Evolutionary conservation across 2,329 filamentous ascomycete genomes (phyloP).

Genomic region (Fusarium stilboides): DNA sequence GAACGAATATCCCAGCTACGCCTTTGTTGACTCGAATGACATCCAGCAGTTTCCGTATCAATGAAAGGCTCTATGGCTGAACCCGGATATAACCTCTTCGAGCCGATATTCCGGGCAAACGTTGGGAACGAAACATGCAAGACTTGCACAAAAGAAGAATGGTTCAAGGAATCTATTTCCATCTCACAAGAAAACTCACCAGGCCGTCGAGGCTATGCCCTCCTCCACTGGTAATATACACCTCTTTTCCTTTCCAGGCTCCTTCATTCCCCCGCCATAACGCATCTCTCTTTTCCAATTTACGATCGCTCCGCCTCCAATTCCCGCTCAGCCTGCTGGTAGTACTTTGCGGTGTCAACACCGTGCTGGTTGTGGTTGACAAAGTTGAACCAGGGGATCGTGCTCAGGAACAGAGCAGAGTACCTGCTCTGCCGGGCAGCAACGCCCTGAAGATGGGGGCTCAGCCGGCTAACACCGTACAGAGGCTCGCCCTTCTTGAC

Average conservation of each 20-base stretch:
- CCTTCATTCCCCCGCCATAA: slow-evolving; percentile 1
- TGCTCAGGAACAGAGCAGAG: slow-evolving; percentile 84
- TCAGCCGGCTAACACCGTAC: slow-evolving; percentile 85
- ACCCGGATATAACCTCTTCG: not conserved
- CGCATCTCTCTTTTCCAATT: slow-evolving; percentile 1
- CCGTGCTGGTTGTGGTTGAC: slow-evolving; percentile 97
- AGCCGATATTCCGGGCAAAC: not conserved
- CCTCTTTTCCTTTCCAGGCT: slow-evolving; percentile 25
- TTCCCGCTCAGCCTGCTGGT: slow-evolving; percentile 93
- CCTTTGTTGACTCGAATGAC: not conserved
- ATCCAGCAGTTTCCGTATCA: not conserved
- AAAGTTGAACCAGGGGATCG: slow-evolving; percentile 98
- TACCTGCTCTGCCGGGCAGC: slow-evolving; percentile 94
- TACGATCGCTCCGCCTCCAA: slow-evolving; percentile 78
- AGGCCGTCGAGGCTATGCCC: slow-evolving; percentile 40
- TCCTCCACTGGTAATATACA: slow-evolving; percentile 50
- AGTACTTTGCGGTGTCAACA: slow-evolving; percentile 98
- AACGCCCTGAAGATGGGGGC: slow-evolving; percentile 93
- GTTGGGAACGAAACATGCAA: not conserved
- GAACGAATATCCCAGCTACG: not conserved
- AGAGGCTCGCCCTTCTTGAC: slow-evolving; percentile 93
- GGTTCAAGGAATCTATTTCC: slow-evolving; percentile 45
- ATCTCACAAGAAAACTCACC: slow-evolving; percentile 43
- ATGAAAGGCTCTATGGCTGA: not conserved
- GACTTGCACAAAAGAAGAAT: not conserved